Evolutionary conservation across 2,329 filamentous ascomycete species (phyloP).

Genomic region (Ophiocordyceps camponoti-leonardi): DNA sequence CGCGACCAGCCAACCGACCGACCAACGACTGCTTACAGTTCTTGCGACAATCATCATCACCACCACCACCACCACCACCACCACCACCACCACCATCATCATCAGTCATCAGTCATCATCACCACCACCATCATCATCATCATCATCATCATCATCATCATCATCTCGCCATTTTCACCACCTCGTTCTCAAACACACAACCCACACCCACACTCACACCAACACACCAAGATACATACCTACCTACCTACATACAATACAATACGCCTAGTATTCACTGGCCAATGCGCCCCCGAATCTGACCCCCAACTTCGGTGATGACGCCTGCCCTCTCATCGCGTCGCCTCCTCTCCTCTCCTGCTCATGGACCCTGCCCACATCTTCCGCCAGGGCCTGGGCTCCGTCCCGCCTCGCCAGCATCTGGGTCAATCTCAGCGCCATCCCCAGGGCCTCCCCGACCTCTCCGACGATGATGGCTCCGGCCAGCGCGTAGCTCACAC

Average conservation of each 20-base stretch:
- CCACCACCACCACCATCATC: too few species aligned
- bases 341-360: constrained; percentile 1
- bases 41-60: too few species aligned
- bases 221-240: too few species aligned
- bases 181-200: background rate
- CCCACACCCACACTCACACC: too few species aligned
- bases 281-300: too few species aligned
- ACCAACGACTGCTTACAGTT: background rate
- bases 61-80: background rate
- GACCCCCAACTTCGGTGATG: background rate
- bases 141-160: background rate
- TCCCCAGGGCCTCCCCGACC: constrained; percentile 19
- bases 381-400: constrained; percentile 39
- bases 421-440: constrained; percentile 14
- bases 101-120: background rate
- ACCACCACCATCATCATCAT: too few species aligned
- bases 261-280: too few species aligned
- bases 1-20: background rate
- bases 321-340: constrained; percentile 1
- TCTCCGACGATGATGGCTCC: constrained; percentile 30
- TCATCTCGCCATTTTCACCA: background rate
- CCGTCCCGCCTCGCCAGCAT: constrained; percentile 21
- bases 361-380: constrained; percentile 42
- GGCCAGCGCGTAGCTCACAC: constrained; percentile 57
- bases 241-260: too few species aligned